Conservation (phyloP, 75 land plant genomes). For the Azolla pinnata region DNA sequence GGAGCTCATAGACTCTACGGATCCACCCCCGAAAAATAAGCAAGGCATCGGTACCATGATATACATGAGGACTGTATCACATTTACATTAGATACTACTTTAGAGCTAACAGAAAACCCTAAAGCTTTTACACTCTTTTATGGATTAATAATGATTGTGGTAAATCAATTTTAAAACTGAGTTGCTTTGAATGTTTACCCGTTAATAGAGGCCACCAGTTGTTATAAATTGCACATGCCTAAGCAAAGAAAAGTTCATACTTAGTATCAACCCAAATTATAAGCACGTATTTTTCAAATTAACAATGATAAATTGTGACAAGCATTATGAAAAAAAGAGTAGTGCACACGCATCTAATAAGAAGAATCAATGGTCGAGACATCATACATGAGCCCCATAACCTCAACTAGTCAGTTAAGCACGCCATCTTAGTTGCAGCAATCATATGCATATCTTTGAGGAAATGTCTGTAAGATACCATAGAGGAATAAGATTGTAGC, state of each 20-base stretch:
- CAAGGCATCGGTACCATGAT: conserved; percentile 97
- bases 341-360: no score
- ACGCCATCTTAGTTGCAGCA: no score
- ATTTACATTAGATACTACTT: not conserved
- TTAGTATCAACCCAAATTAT: no score
- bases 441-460: no score
- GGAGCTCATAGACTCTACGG: conserved; percentile 54
- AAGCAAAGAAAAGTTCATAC: conserved; percentile 9
- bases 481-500: no score
- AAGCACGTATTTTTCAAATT: no score
- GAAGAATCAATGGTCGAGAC: no score
- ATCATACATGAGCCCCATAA: no score
- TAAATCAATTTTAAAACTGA: not conserved
- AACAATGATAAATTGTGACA: no score
- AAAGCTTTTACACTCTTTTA: not conserved
- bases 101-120: not conserved
- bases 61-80: conserved; percentile 75
- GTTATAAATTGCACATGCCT: conserved; percentile 77
- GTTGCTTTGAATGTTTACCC: conserved; percentile 25
- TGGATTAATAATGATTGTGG: not conserved
- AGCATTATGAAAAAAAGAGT: no score
- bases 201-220: conserved; percentile 90
- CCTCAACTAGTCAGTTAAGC: no score
- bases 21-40: conserved; percentile 80
- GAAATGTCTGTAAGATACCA: no score